Base-by-base conservation (phyloP, 2,329 filamentous ascomycete species). In the Fusarium aywerte region DNA sequence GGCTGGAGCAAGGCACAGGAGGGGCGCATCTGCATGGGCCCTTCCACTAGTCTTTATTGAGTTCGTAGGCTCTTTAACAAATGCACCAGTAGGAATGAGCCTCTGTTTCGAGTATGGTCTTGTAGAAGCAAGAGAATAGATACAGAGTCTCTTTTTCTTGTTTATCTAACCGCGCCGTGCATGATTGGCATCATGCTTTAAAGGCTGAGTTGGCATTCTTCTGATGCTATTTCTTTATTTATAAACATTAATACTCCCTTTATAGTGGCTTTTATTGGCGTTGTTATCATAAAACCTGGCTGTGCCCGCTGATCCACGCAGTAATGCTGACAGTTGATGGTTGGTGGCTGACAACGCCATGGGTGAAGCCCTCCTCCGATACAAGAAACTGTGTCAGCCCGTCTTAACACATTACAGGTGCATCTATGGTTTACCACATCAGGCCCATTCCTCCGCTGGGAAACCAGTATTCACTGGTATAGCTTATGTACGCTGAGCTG, bases 1-100 rank as follows among this genome's bases (percentile, higher is more conserved):
- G 65, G 65, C 61, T 68, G 62, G 61, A 47, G 55, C 42, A 66
- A 68, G 61, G 55, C 36, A 59, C 40, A 42, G 39, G 62, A 48
- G 51, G 58, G 51, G 63, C 53, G 40, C 59, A 68, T 53, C 65
- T 54, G 64, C 65, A 67, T 55, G 62, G 65, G 29, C 36, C 47
- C 52, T 55, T 40, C 49, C 65, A 32, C 65, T 69, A 68, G 52
- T 15, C 65, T 38, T 27, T 23, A 58, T 54, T 44, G 20, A 51
- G 60, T 13, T 20, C 27, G 10, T 33, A 38, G 36, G 36, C 20
- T 40, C 23, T 56, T 44, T 44, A 52, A 54, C 11, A 27, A 27
- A 39, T 62, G 55, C 35, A 57, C 60, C 58, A 57, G 47, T 67
- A 54, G 44, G 53, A 53, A 65, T 50, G 33, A 31, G 31, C 23